Conservation (phyloP, 768 basidiomycete genomes). For the Leccinum fibrillosum region DNA sequence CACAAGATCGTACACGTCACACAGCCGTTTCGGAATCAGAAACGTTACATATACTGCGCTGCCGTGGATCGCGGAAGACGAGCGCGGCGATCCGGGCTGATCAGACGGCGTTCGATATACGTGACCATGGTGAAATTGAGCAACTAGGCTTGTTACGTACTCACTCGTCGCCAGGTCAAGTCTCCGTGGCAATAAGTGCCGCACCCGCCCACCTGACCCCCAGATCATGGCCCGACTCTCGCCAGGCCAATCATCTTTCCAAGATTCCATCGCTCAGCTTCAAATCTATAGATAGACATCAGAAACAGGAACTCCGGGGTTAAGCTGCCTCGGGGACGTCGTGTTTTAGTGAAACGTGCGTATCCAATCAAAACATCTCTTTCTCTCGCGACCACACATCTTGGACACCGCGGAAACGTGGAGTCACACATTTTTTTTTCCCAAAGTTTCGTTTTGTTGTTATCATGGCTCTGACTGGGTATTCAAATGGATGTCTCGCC, state of each 20-base stretch:
- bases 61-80: conserved; percentile 24
- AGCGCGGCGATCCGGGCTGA: conserved; percentile 24
- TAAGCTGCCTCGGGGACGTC: conserved; percentile 20
- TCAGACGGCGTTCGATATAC: conserved; percentile 23
- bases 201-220: conserved; percentile 13
- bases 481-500: conserved; percentile 31
- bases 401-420: conserved; percentile 23
- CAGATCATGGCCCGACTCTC: conserved; percentile 3
- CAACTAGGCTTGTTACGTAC: conserved; percentile 19
- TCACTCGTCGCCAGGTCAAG: conserved; percentile 15
- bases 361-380: conserved; percentile 13
- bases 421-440: conserved; percentile 7
- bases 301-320: conserved; percentile 28
- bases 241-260: conserved; percentile 13
- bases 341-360: conserved; percentile 22
- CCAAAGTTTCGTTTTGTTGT: conserved; percentile 1
- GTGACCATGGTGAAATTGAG: conserved; percentile 19
- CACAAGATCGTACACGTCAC: conserved; percentile 29
- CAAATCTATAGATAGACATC: conserved; percentile 28
- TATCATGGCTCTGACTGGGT: conserved; percentile 13
- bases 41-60: conserved; percentile 22
- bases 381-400: conserved; percentile 3
- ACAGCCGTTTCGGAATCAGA: conserved; percentile 28
- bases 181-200: conserved; percentile 12
- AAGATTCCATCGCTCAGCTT: conserved; percentile 16